phyloP scores from a whole-genome alignment of 495 filamentous ascomycete species.

The Parachaetomium inaequale region DNA sequence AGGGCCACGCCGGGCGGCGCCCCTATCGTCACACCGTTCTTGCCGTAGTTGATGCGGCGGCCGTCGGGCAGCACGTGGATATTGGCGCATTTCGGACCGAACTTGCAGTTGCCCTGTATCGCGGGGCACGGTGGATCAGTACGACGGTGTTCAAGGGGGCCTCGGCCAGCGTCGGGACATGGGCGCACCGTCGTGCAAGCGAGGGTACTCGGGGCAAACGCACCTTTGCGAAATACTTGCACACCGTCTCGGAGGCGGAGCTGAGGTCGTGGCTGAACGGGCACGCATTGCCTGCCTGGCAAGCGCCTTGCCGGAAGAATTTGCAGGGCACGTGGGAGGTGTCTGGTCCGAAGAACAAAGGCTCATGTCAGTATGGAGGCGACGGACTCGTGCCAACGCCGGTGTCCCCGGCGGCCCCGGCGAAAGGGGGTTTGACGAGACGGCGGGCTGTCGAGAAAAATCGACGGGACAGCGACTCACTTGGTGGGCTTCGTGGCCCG shows the following conservation, averaged over 20 bases:
- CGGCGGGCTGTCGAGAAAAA: not conserved
- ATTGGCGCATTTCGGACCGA: conserved; percentile 93
- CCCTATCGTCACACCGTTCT: conserved; percentile 51
- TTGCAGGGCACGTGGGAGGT: conserved; percentile 98
- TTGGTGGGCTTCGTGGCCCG: conserved; percentile 77
- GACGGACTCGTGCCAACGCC: not conserved
- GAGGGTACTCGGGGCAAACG: conserved; percentile 22
- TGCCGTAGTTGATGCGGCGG: conserved; percentile 74
- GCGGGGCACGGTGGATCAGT: conserved; percentile 35
- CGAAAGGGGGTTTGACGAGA: not conserved
- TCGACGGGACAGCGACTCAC: conserved; percentile 46
- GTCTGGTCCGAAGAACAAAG: conserved; percentile 52
- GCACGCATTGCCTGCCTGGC: conserved; percentile 92
- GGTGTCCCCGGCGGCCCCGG: not conserved
- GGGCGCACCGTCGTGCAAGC: not conserved
- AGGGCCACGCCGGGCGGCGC: conserved; percentile 52
- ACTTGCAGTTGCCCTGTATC: conserved; percentile 93
- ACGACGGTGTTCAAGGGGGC: conserved; percentile 10
- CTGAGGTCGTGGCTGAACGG: conserved; percentile 92
- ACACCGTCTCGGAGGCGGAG: conserved; percentile 73
- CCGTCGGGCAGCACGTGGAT: conserved; percentile 94
- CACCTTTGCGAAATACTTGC: conserved; percentile 99
- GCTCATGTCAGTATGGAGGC: conserved; percentile 12
- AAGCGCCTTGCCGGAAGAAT: conserved; percentile 94
- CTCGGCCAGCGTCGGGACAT: conserved; percentile 14